phyloP scores from a whole-genome alignment of 2,329 filamentous ascomycete species.

The Fusarium sp. region DNA sequence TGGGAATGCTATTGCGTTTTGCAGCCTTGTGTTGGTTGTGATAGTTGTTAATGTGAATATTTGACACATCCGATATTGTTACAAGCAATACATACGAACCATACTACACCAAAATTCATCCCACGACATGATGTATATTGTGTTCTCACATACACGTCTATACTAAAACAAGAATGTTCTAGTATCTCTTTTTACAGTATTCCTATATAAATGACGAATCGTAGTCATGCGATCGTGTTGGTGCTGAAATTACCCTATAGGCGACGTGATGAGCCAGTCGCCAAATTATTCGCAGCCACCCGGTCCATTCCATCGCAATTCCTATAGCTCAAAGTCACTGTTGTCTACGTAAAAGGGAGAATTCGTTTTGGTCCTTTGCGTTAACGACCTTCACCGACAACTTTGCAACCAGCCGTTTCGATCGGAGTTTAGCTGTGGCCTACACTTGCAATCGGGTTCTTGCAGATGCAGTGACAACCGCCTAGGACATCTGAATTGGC shows the following conservation, averaged over 20 bases:
- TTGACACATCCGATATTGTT: no score
- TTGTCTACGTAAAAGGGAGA: neutral
- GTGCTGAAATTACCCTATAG: neutral
- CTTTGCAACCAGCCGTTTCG: neutral
- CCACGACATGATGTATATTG: neutral
- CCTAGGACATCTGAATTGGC: no score
- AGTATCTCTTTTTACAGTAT: neutral
- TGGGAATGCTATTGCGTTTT: neutral
- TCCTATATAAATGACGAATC: neutral
- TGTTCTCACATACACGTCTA: neutral
- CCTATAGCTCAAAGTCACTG: neutral
- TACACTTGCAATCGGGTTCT: neutral
- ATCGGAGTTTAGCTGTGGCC: neutral
- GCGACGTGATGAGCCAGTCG: neutral
- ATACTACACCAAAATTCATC: neutral
- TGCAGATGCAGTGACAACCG: no score
- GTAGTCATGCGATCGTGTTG: neutral
- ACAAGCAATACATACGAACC: rapidly evolving
- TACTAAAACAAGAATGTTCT: rapidly evolving
- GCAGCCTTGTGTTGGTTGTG: neutral
- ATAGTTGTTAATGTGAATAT: neutral
- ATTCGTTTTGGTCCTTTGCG: neutral
- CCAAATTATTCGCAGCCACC: neutral
- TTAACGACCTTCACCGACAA: neutral
- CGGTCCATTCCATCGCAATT: neutral